Base-by-base conservation (phyloP, 345 rosid genomes). In the Nephelium lappaceum region DNA sequence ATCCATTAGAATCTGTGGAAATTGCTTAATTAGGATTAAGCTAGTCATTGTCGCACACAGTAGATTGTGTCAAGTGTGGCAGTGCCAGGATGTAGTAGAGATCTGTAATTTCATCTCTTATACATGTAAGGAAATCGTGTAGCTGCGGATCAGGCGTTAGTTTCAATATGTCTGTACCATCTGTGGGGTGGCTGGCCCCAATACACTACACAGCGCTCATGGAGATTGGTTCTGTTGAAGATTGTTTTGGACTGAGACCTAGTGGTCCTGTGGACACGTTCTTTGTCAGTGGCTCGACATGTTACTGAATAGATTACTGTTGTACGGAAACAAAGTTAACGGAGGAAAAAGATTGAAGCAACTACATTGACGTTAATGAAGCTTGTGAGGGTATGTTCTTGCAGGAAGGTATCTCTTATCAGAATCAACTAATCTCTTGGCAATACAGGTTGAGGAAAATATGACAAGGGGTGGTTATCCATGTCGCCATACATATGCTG, bases 11-110 rank as follows among this genome's bases (percentile, higher is more conserved):
- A 15, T 38, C 45, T 24, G 38, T n/a, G 57, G 77, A 60, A 21
- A 62, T 42, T 60, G 77, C 68, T n/a, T 73, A 60, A 61, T 21
- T 21, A 39, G 58, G 58, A 57, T 68, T 45, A 77, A 69, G 73
- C 75, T 21, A 62, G 69, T 11, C 21, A 62, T 15, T 21, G 63
- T 18, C 38, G 51, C 41, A 62, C 41, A 71, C 57, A 3, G 61
- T 27, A 65, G 58, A 41, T 47, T 61, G n/a, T 68, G 49, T 62
- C 64, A 14, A 62, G 38, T 42, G 42, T 69, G 70, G 60, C 19
- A 27, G 11, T 43, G 58, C 42, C 64, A 72, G 71, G 47, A 63
- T 60, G 45, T 73, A 12, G 72, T 15, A 38, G 75, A 21, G 36
- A 61, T 77, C 75, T 27, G 69, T 21, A 49, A 21, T 63, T 74